Evolutionary conservation across 2,329 filamentous ascomycete species (phyloP).

Genomic region (Madurella mycetomatis): DNA sequence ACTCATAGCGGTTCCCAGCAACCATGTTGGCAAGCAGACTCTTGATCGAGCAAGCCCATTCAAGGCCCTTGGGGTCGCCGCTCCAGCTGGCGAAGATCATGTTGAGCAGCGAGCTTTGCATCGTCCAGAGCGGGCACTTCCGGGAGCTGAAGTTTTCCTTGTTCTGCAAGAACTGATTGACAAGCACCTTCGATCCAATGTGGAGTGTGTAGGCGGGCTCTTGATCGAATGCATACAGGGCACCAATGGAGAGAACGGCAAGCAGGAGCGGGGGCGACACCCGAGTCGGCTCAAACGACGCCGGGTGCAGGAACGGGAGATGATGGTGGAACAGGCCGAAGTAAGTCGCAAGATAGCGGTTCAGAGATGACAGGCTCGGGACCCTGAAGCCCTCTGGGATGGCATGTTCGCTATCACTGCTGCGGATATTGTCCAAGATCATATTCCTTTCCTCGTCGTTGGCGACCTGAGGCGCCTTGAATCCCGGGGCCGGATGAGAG

Average conservation of each 20-base stretch:
- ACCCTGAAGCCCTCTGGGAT: slow-evolving; percentile 87
- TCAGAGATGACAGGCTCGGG: slow-evolving; percentile 73
- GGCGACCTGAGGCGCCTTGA: slow-evolving; percentile 72
- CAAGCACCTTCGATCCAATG: slow-evolving; percentile 93
- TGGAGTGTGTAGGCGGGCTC: slow-evolving; percentile 96
- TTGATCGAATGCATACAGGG: slow-evolving; percentile 93
- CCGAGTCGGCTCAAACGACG: slow-evolving; percentile 78
- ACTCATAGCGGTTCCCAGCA: slow-evolving; percentile 90
- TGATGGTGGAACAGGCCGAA: slow-evolving; percentile 97
- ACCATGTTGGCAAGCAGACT: slow-evolving; percentile 98
- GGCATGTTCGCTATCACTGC: slow-evolving; percentile 72
- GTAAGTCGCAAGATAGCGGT: slow-evolving; percentile 91
- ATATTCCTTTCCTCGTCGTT: slow-evolving; percentile 80
- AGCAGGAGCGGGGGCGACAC: slow-evolving; percentile 79
- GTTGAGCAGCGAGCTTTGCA: slow-evolving; percentile 94
- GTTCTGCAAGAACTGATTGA: slow-evolving; percentile 95
- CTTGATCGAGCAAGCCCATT: slow-evolving; percentile 99
- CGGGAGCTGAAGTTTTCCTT: slow-evolving; percentile 98
- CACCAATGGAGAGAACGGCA: slow-evolving; percentile 89
- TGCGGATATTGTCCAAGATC: slow-evolving; percentile 82
- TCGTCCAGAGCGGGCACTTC: slow-evolving; percentile 96
- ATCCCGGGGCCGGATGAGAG: slow-evolving; percentile 61
- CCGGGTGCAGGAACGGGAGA: slow-evolving; percentile 88
- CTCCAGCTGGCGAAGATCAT: slow-evolving; percentile 99
- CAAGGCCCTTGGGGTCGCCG: slow-evolving; percentile 86